These are phyloP conservation scores for Amanita molliuscula DNA, from an alignment of 768 basidiomycete genomes.

Conservation along the genomic window DNA sequence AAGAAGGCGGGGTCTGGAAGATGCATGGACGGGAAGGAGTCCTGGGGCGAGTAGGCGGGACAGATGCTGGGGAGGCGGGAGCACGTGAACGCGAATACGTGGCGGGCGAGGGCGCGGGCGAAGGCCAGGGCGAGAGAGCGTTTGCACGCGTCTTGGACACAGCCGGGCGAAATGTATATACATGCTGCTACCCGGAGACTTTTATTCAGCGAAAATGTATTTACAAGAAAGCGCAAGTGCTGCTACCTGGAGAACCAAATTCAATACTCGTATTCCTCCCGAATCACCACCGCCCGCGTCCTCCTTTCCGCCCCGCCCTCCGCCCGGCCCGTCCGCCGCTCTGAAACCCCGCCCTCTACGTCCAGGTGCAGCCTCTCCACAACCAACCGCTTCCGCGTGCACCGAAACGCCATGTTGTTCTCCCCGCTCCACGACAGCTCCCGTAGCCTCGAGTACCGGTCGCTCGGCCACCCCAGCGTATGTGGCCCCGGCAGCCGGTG, in stretches of 20 bases:
- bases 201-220: too few relatives aligned
- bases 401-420: constrained; percentile 93
- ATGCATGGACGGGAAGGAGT: constrained; percentile 31
- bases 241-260: too few relatives aligned
- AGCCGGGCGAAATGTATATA: too few relatives aligned
- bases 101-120: constrained; percentile 18
- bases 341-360: constrained; percentile 75
- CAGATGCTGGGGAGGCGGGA: constrained; percentile 16
- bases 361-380: constrained; percentile 89
- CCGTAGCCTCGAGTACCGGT: constrained; percentile 74
- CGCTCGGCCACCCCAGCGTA: constrained; percentile 67
- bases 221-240: too few relatives aligned
- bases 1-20: constrained; percentile 59
- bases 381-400: constrained; percentile 77
- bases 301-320: constrained; percentile 3
- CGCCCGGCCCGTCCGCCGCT: constrained; percentile 55
- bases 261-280: too few relatives aligned
- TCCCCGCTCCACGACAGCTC: constrained; percentile 81
- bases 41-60: constrained; percentile 6
- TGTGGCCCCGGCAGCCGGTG: constrained; percentile 68
- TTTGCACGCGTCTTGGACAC: too few relatives aligned
- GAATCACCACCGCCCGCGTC: constrained; percentile 43
- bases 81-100: constrained; percentile 26
- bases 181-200: too few relatives aligned
- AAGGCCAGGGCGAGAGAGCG: constrained; percentile 14